Conservation (phyloP, 345 rosid species). For the Alliaria petiolata region DNA sequence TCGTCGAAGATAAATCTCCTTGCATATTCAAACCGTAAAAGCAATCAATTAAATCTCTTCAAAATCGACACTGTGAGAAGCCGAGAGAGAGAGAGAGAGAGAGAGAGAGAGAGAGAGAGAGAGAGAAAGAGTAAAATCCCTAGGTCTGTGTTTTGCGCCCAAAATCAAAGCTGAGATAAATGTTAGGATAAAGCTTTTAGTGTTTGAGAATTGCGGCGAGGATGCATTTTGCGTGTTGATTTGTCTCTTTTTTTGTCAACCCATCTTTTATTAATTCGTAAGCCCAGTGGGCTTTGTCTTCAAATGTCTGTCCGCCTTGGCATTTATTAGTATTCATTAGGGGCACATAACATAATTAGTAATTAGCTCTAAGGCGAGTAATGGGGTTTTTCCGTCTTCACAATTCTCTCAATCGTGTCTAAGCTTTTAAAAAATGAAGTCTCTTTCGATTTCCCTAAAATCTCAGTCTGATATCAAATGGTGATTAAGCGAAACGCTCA, state of each 20-base stretch:
- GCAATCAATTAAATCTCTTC: neutral
- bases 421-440: no score
- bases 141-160: conserved; percentile 21
- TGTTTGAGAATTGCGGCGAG: neutral
- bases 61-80: neutral
- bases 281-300: neutral
- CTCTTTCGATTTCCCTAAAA: no score
- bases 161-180: neutral
- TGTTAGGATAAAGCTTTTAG: neutral
- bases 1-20: conserved; percentile 17
- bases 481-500: no score
- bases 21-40: conserved; percentile 36
- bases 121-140: neutral
- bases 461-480: no score
- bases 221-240: neutral
- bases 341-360: no score
- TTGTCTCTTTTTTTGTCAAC: neutral
- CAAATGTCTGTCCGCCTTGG: no score
- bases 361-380: no score
- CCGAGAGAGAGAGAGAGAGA: no score
- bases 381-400: no score
- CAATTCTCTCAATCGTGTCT: no score
- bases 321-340: no score
- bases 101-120: no score
- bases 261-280: neutral